Evolutionary conservation across 495 filamentous ascomycete species (phyloP), one percentile per base, ranked within the genome.

Genomic region (Lepraria neglecta): DNA sequence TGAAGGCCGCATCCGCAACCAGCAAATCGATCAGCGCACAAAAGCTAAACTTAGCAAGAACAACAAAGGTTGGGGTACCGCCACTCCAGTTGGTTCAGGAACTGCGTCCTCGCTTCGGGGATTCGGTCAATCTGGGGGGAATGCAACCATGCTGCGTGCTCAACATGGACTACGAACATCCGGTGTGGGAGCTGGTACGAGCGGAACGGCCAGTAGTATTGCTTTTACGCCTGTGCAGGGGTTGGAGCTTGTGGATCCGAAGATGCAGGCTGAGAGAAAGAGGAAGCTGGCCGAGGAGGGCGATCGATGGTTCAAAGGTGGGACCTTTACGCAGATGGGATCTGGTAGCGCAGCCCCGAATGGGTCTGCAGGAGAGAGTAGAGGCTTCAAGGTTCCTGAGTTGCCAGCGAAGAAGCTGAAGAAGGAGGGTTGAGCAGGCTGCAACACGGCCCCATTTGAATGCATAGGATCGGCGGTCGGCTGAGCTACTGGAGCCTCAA

Each of bases 191-290:
- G 80, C 78, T 42, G 79, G 79, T 14, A 77, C 74, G 27, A 76
- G 82, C 27, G 90, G 94, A 59, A 97, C 90, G 1, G 86, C 90
- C 27, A 91, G 87, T 70, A 91, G 87, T 42, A 82, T 98, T 69
- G 89, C 91, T 1, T 98, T 97, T 66, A 96, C 90, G 5, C 91
- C 94, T 4, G 88, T 92, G 21, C 95, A 97, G 71, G 94, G 94
- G 12, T 79, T 98, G 38, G 94, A 97, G 77, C 83, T 98, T 10
- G 91, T 97, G 17, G 95, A 97, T 74, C 94, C 94, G 54, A 97
- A 95, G 78, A 83, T 89, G 57, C 83, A 87, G 67, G 87, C 88
- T 3, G 91, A 81, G 73, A 73, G 91, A 67, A 90, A 77, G 66
- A 80, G 90, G 63, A 97, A 97, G 77, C 78, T 89, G 68, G 94